Conservation (phyloP, 495 filamentous ascomycete species). For the Platismatia glauca region DNA sequence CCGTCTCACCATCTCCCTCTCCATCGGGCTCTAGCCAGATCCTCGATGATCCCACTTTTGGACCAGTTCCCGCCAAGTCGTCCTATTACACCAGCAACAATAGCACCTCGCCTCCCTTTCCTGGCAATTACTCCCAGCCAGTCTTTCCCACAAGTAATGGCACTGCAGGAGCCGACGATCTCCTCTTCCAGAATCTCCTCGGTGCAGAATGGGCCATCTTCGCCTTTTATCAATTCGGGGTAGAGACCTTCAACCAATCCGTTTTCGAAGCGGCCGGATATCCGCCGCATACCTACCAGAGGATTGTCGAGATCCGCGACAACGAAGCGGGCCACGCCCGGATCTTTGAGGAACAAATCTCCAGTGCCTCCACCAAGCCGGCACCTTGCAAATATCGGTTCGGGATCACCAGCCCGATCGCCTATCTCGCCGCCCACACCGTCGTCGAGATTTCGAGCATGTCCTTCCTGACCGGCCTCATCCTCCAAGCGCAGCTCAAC, state of each 20-base stretch:
- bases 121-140: conserved; percentile 35
- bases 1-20: background rate
- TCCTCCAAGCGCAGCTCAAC: conserved; percentile 33
- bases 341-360: conserved; percentile 47
- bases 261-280: conserved; percentile 36
- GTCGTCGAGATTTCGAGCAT: conserved; percentile 45
- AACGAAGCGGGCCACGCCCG: conserved; percentile 49
- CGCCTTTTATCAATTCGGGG: conserved; percentile 44
- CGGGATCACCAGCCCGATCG: conserved; percentile 28
- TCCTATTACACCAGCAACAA: conserved; percentile 13
- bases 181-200: conserved; percentile 45
- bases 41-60: conserved; percentile 16
- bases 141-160: conserved; percentile 36
- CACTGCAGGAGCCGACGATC: conserved; percentile 34
- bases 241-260: conserved; percentile 36
- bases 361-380: conserved; percentile 42
- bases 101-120: conserved; percentile 30
- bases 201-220: conserved; percentile 48
- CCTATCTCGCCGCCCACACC: conserved; percentile 39
- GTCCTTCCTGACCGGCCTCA: conserved; percentile 45
- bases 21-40: conserved; percentile 10
- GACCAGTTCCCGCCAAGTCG: conserved; percentile 13
- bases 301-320: conserved; percentile 45
- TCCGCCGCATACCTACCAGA: conserved; percentile 39
- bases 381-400: conserved; percentile 43